Evolutionary conservation across 139 green algal species (phyloP).

Genomic region (Chlorella ohadii): DNA sequence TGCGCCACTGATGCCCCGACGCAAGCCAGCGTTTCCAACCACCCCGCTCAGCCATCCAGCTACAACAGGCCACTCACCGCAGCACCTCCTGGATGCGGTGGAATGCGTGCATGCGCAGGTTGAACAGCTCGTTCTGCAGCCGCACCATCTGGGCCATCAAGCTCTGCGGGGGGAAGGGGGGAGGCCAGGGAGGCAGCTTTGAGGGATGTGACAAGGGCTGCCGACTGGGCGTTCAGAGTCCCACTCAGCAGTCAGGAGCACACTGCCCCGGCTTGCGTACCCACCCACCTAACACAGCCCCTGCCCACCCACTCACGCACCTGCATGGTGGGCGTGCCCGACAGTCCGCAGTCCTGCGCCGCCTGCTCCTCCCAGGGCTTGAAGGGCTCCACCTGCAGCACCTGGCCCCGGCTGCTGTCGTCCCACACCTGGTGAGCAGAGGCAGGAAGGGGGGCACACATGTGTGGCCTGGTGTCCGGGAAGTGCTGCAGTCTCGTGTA

Average conservation of each 20-base stretch:
- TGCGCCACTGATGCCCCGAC: too few relatives aligned
- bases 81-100: slow-evolving; percentile 18
- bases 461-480: not conserved
- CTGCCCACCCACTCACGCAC: not conserved
- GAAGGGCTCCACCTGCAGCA: slow-evolving; percentile 74
- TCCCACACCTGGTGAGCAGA: slow-evolving; percentile 66
- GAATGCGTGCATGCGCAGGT: slow-evolving; percentile 19
- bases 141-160: slow-evolving; percentile 13
- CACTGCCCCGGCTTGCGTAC: too few relatives aligned
- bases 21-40: too few relatives aligned
- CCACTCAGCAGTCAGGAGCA: too few relatives aligned
- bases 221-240: too few relatives aligned
- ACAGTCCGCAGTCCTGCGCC: not conserved
- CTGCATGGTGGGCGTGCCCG: not conserved
- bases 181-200: not conserved
- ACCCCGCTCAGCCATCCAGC: too few relatives aligned
- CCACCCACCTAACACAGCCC: too few relatives aligned
- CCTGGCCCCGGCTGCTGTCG: slow-evolving; percentile 48
- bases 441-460: not conserved
- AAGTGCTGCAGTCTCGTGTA: too few relatives aligned
- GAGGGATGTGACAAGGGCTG: too few relatives aligned
- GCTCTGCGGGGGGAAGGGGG: slow-evolving; percentile 20
- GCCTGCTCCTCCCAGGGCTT: slow-evolving; percentile 34
- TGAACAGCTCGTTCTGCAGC: slow-evolving; percentile 30
- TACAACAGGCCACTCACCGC: slow-evolving; percentile 11